Conservation (phyloP, 257 asterid genomes). For the Solanum bulbocastanum region DNA sequence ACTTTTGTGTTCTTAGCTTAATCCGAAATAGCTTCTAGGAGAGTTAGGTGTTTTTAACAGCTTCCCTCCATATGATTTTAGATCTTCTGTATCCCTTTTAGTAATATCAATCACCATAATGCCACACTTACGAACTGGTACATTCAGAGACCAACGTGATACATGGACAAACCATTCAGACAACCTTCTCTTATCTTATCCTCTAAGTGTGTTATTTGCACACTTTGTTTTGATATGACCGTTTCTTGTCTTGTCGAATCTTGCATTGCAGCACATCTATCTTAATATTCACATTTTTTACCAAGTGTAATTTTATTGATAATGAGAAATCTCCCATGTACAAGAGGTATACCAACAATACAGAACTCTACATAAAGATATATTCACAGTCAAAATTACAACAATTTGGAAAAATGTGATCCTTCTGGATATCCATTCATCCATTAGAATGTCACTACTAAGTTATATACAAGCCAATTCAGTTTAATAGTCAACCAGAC, state of each 20-base stretch:
- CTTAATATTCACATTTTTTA: not conserved
- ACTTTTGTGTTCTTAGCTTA: not conserved
- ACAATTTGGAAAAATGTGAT: not conserved
- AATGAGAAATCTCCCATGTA: not conserved
- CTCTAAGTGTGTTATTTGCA: not conserved
- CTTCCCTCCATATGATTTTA: not conserved
- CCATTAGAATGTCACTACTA: not conserved
- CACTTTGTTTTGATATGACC: not conserved
- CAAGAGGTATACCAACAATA: not conserved
- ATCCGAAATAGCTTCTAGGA: not conserved
- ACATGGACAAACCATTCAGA: not conserved
- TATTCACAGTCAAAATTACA: not conserved
- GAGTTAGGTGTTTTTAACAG: not conserved
- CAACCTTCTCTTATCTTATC: not conserved
- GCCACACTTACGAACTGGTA: not conserved
- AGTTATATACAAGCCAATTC: not conserved
- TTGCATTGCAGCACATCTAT: not conserved
- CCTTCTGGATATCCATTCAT: not conserved
- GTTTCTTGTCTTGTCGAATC: not conserved
- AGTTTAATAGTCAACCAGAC: not conserved
- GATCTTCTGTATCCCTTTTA: not conserved
- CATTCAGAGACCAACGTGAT: not conserved
- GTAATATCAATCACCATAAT: not conserved
- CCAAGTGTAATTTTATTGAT: not conserved
- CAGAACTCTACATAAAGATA: not conserved